Evolutionary conservation across 2,329 filamentous ascomycete species (phyloP).

Genomic region (Colletotrichum destructivum): DNA sequence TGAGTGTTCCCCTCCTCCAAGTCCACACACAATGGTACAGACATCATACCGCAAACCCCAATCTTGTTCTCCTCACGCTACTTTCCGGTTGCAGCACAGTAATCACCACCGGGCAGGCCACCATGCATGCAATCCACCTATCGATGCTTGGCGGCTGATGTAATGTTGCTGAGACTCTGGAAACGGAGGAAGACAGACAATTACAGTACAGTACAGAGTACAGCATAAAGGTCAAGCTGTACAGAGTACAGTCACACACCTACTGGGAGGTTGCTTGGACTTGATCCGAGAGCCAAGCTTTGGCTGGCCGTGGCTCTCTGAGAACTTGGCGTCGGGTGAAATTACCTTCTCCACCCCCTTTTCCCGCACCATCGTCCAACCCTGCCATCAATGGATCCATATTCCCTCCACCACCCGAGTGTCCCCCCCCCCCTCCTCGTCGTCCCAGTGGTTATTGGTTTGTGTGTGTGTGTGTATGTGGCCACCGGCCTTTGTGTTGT

Average conservation of each 20-base stretch:
- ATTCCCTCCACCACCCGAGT: constrained; percentile 29
- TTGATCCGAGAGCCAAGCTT: constrained; percentile 34
- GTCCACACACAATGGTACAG: constrained; percentile 2
- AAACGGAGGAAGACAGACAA: too few species aligned
- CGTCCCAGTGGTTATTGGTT: constrained; percentile 7
- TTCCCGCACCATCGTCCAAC: constrained; percentile 34
- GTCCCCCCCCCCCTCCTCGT: constrained; percentile 17
- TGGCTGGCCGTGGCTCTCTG: constrained; percentile 19
- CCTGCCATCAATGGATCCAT: constrained; percentile 8
- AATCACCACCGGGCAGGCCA: constrained; percentile 11
- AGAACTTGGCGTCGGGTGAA: constrained; percentile 31
- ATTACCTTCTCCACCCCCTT: constrained; percentile 42
- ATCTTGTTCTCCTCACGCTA: background rate
- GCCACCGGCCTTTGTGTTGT: background rate
- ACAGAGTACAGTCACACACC: too few species aligned
- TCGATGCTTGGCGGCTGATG: constrained; percentile 7
- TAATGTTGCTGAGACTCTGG: constrained; percentile 2
- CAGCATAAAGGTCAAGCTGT: too few species aligned
- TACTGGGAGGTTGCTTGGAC: constrained; percentile 26
- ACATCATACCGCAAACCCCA: constrained; percentile 9
- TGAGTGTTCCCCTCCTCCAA: background rate
- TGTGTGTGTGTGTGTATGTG: constrained; percentile 2
- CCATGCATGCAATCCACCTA: background rate
- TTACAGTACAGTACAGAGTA: background rate
- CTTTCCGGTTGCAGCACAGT: background rate